Evolutionary conservation across 2,329 filamentous ascomycete species (phyloP).

Genomic region (Exophiala mesophila): DNA sequence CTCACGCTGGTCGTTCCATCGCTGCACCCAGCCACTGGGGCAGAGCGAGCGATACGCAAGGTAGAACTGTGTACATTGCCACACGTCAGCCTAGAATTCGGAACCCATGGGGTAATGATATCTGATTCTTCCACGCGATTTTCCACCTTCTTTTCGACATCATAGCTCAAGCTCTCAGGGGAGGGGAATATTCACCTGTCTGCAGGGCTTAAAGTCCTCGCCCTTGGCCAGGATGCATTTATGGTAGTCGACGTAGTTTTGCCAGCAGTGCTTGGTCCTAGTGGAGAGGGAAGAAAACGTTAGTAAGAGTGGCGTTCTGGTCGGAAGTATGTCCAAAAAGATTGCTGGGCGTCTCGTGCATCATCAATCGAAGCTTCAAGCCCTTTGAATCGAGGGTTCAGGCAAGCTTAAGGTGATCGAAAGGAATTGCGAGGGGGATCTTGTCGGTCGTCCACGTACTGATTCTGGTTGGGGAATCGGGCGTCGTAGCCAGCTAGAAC

Average conservation of each 20-base stretch:
- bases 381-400: too few relatives aligned
- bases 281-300: too few relatives aligned
- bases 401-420: too few relatives aligned
- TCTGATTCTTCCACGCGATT: too few relatives aligned
- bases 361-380: too few relatives aligned
- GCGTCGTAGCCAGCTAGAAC: slow-evolving; percentile 75
- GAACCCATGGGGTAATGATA: too few relatives aligned
- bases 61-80: slow-evolving; percentile 94
- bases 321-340: not conserved
- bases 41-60: slow-evolving; percentile 95
- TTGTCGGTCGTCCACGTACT: slow-evolving; percentile 32
- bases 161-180: too few relatives aligned
- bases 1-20: slow-evolving; percentile 94
- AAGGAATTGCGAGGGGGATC: too few relatives aligned
- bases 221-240: slow-evolving; percentile 99
- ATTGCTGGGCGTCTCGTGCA: too few relatives aligned
- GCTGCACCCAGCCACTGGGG: slow-evolving; percentile 86
- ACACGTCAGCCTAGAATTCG: too few relatives aligned
- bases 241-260: slow-evolving; percentile 99
- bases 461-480: slow-evolving; percentile 95
- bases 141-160: too few relatives aligned
- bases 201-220: slow-evolving; percentile 96
- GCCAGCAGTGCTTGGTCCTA: slow-evolving; percentile 99
- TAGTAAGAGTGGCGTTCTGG: not conserved
- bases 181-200: slow-evolving; percentile 86